Conservation (phyloP, 2,329 filamentous ascomycete genomes). For the Paracamarosporium sp. region DNA sequence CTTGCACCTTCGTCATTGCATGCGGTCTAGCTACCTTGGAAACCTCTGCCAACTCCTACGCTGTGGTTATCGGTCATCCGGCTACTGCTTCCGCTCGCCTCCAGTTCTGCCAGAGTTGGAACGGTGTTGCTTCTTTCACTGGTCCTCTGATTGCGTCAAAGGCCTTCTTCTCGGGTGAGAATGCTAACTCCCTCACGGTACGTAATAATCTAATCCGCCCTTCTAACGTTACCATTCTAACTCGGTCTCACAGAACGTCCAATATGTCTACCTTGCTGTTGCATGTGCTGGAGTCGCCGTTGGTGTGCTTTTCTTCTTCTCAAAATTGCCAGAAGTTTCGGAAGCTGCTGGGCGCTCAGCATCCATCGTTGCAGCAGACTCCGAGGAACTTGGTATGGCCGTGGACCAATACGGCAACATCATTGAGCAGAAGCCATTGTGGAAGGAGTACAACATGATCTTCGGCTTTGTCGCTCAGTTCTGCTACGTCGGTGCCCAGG, state of each 20-base stretch:
- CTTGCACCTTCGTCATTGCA: conserved; percentile 66
- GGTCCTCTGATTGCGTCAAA: conserved; percentile 62
- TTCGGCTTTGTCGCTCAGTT: conserved; percentile 60
- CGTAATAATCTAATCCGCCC: neutral
- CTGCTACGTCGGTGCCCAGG: conserved; percentile 64
- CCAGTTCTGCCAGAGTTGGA: conserved; percentile 64
- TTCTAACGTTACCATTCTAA: neutral
- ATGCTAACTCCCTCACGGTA: conserved; percentile 18
- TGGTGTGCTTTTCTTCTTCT: conserved; percentile 62
- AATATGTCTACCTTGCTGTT: conserved; percentile 67
- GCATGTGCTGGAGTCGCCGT: conserved; percentile 62
- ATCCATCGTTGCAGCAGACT: conserved; percentile 1
- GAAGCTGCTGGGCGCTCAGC: conserved; percentile 48
- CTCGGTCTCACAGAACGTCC: conserved; percentile 57
- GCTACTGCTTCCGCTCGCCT: conserved; percentile 64
- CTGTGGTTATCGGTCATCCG: conserved; percentile 62
- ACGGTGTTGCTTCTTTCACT: conserved; percentile 62
- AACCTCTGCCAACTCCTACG: conserved; percentile 64
- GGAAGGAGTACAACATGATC: conserved; percentile 41
- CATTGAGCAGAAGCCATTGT: conserved; percentile 13
- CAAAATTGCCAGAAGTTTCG: conserved; percentile 64
- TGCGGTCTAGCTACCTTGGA: conserved; percentile 63
- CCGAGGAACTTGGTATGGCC: neutral
- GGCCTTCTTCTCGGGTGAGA: conserved; percentile 60
- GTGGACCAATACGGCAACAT: conserved; percentile 4